A percentile compares a stretch with the other conserved stretches of the same genome.
phyloP scores from a whole-genome alignment of 2,329 filamentous ascomycete species.

The Cordyceps fumosorosea region DNA sequence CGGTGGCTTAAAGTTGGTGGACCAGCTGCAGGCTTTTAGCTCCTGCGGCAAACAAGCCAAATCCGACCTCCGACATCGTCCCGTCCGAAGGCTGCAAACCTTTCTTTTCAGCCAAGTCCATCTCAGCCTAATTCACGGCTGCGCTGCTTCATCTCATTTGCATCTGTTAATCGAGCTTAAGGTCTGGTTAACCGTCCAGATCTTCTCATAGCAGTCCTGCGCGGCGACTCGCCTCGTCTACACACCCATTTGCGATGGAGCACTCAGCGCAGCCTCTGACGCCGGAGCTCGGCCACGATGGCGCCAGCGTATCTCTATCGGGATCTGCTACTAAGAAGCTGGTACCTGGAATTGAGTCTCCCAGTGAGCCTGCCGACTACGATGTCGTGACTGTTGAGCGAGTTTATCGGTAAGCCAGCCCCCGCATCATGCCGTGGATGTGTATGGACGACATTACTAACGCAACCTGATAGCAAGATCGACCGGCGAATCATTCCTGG shows the following conservation, averaged over 20 bases:
- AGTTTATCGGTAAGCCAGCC: conserved; percentile 39
- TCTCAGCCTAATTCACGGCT: neutral
- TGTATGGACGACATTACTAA: neutral
- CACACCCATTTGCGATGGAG: neutral
- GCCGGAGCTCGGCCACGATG: conserved; percentile 3
- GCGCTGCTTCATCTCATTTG: neutral
- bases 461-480: conserved; percentile 35
- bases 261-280: neutral
- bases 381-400: conserved; percentile 45
- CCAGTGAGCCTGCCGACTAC: conserved; percentile 31
- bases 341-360: neutral
- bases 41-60: neutral
- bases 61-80: conserved; percentile 6
- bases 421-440: neutral
- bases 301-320: neutral
- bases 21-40: neutral
- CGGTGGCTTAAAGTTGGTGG: neutral
- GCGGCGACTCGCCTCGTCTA: neutral
- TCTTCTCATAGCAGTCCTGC: neutral
- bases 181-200: neutral
- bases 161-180: neutral
- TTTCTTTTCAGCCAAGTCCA: neutral
- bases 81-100: neutral
- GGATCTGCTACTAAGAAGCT: neutral
- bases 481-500: conserved; percentile 55